These are phyloP conservation scores for Tolypocladium pustulatum DNA, from an alignment of 2,329 filamentous ascomycete species.

Conservation along the genomic window DNA sequence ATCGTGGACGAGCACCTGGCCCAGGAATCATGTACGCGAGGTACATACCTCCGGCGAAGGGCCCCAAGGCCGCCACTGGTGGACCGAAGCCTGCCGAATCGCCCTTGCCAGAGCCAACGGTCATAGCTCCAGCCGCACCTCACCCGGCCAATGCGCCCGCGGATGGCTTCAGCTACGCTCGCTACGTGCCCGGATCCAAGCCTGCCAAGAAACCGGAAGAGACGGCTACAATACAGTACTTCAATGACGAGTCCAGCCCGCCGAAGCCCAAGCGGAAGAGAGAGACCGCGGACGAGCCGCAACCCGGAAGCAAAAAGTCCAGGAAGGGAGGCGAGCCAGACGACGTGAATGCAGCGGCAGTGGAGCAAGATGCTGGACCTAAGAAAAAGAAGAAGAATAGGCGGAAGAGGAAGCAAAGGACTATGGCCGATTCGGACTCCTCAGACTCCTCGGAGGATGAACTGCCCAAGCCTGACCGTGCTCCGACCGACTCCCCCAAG, in stretches of 20 bases:
- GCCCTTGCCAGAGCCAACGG: slow-evolving; percentile 1
- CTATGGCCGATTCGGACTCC: slow-evolving; percentile 11
- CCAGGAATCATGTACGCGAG: slow-evolving; percentile 27
- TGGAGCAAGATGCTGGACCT: slow-evolving; percentile 1
- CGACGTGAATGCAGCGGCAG: slow-evolving; percentile 1
- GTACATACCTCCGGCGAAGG: slow-evolving; percentile 27
- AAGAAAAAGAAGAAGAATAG: slow-evolving; percentile 19
- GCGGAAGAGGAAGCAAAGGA: slow-evolving; percentile 24
- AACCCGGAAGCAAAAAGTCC: slow-evolving; percentile 23
- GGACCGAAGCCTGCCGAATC: neutral
- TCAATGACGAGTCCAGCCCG: slow-evolving; percentile 17
- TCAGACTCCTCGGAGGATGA: slow-evolving; percentile 9
- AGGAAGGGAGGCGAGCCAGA: slow-evolving; percentile 12
- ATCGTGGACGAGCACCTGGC: slow-evolving; percentile 8
- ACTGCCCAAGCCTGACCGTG: slow-evolving; percentile 1
- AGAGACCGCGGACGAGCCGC: slow-evolving; percentile 16
- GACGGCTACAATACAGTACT: slow-evolving; percentile 11
- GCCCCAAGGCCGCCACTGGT: slow-evolving; percentile 4
- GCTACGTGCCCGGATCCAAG: slow-evolving; percentile 28
- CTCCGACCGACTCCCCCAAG: slow-evolving; percentile 6
- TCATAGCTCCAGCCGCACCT: slow-evolving; percentile 2
- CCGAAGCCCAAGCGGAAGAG: slow-evolving; percentile 25
- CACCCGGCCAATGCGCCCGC: slow-evolving; percentile 3
- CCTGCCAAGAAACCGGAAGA: slow-evolving; percentile 4
- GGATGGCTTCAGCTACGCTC: slow-evolving; percentile 23